Evolutionary conservation across 1,284 basidiomycete genomes (phyloP).

Genomic region (Rhodotorula mucilaginosa): DNA sequence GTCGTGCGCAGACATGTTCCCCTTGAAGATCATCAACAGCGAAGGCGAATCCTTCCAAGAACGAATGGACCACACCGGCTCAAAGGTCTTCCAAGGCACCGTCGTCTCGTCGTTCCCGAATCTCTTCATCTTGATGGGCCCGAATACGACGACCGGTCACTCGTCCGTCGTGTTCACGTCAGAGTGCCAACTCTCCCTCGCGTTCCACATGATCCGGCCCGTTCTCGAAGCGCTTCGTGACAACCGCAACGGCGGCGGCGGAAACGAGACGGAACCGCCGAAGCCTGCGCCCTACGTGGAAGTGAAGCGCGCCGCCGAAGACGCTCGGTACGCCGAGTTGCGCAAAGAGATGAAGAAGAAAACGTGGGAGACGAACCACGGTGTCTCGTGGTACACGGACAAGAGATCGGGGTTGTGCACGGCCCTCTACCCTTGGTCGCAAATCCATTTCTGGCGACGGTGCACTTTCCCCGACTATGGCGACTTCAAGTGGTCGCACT

Average conservation of each 20-base stretch:
- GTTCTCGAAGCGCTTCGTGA: conserved; percentile 10
- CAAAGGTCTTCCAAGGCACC: conserved; percentile 31
- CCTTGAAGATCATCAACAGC: conserved; percentile 32
- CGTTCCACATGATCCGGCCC: conserved; percentile 34
- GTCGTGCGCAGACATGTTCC: conserved; percentile 27
- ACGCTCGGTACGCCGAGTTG: conserved; percentile 16
- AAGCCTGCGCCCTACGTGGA: conserved; percentile 33
- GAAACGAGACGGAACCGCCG: background rate
- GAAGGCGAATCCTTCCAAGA: conserved; percentile 30
- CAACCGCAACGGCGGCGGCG: background rate
- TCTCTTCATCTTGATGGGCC: conserved; percentile 41
- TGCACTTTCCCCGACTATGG: conserved; percentile 21
- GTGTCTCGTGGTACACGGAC: conserved; percentile 40
- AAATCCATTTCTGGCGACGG: conserved; percentile 38
- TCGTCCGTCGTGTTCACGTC: conserved; percentile 40
- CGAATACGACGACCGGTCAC: conserved; percentile 37
- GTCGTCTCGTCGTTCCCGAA: conserved; percentile 30
- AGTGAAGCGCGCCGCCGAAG: conserved; percentile 31
- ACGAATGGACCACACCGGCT: conserved; percentile 19
- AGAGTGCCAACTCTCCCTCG: conserved; percentile 35
- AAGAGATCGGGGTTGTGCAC: conserved; percentile 30
- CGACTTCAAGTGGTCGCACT: conserved; percentile 23
- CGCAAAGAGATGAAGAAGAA: conserved; percentile 35
- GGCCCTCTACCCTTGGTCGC: conserved; percentile 36
- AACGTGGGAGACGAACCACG: conserved; percentile 39